Evolutionary conservation across 2,329 filamentous ascomycete genomes (phyloP), one percentile per base, ranked within the genome.

Genomic region (Colletotrichum sp.): DNA sequence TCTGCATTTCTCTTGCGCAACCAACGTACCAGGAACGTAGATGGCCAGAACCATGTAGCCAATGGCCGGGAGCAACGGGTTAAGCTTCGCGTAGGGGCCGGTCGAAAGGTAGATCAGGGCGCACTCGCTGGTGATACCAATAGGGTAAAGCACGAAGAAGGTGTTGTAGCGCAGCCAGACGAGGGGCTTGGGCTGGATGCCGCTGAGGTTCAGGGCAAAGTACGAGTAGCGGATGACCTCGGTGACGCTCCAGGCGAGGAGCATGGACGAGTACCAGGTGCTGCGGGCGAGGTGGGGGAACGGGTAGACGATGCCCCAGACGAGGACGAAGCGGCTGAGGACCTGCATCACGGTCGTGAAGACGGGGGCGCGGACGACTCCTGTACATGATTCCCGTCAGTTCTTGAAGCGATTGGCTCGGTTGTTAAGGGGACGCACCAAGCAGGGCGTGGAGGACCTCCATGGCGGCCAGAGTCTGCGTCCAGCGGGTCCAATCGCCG

Each of bases 221-320:
- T 95, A 99, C 64, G 92, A 91, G 90, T 99, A 99, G 71, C 97
- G 93, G 81, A 98, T 94, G 69, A 98, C 94, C 87, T 99, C 97
- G 76, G 97, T 98, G 75, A 95, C 85, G 78, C 92, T 94, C 96
- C 97, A 99, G 36, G 97, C 96, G 72, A 93, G 82, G 75, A 99
- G 90, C 95, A 98, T 95, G 80, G 90, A 91, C 79, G 92, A 89
- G 88, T 96, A 98, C 72, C 90, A 91, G 24, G 90, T 86, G 77
- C 89, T 91, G 68, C 86, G 81, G 76, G 92, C 92, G 69, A 94
- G 90, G 72, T 88, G 86, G 12, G 94, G 95, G 87, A 96, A 98
- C 55, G 90, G 89, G 82, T 92, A 90, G 81, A 95, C 93, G 78
- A 99, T 90, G 79, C 91, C 93, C 95, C 96, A 98, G 79, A 98